Evolutionary conservation across 495 filamentous ascomycete genomes (phyloP), one percentile per base, ranked within the genome.

Genomic region (Lasiosphaeria hispida): DNA sequence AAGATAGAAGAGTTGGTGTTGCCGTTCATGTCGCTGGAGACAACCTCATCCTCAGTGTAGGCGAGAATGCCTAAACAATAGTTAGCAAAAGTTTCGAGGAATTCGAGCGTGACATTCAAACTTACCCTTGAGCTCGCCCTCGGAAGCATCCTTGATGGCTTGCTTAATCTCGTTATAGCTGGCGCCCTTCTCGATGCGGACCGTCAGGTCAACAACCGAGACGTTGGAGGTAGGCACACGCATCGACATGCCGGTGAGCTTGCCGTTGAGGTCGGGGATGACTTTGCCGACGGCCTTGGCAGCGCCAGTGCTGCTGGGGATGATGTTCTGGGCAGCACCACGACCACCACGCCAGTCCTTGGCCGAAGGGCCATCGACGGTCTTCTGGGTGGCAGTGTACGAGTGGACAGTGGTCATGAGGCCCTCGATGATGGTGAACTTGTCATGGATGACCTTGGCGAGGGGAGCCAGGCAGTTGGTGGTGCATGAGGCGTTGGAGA

Each of bases 201-300:
- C 83, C 66, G 94, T 98, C 70, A 98, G 80, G 82, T 98, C 94
- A 68, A 98, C 95, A 73, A 98, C 94, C 61, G 94, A 98, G 75
- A 98, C 94, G 82, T 98, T 97, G 82, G 91, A 78, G 69, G 94
- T 97, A 54, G 94, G 94, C 44, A 98, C 93, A 87, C 94, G 94
- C 89, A 98, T 92, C 67, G 95, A 81, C 94, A 98, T 96, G 78
- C 94, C 94, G 64, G 94, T 98, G 63, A 98, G 91, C 88, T 98
- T 98, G 85, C 94, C 94, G 80, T 98, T 97, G 59, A 98, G 84
- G 56, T 83, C 76, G 55, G 94, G 94, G 68, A 98, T 97, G 78
- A 98, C 94, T 86, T 98, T 98, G 80, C 94, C 94, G 80, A 98
- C 94, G 72, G 94, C 94, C 89, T 98, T 98, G 71, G 94, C 94